Evolutionary conservation across 23 red algal genomes (phyloP).

Genomic region (Gracilaria caudata): DNA sequence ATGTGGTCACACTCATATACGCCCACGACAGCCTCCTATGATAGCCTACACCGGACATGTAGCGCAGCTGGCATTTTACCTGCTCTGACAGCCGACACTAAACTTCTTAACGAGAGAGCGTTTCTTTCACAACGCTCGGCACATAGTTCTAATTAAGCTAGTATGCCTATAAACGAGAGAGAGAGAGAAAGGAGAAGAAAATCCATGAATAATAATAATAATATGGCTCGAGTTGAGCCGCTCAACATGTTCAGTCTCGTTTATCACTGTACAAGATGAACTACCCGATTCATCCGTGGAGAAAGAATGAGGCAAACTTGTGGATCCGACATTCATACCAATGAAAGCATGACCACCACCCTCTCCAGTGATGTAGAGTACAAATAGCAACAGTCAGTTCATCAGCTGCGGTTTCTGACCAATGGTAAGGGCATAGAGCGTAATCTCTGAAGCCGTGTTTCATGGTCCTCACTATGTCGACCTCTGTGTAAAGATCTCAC

Average conservation of each 20-base stretch:
- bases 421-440: conserved; percentile 57
- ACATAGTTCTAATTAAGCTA: too few relatives aligned
- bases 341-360: neutral
- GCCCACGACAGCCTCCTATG: too few relatives aligned
- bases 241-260: neutral
- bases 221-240: neutral
- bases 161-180: too few relatives aligned
- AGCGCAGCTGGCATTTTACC: too few relatives aligned
- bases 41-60: too few relatives aligned
- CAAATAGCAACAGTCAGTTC: neutral
- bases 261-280: neutral
- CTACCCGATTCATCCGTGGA: neutral
- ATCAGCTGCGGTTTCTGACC: conserved; percentile 31
- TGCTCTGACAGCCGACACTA: too few relatives aligned
- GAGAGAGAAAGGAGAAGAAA: too few relatives aligned
- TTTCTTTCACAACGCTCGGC: too few relatives aligned
- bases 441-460: conserved; percentile 52
- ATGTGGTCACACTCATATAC: too few relatives aligned
- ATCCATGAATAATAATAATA: too few relatives aligned
- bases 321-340: neutral
- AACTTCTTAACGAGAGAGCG: too few relatives aligned
- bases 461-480: conserved; percentile 26
- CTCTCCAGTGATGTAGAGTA: neutral
- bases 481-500: conserved; percentile 37
- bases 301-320: neutral